Conservation (phyloP, 345 rosid genomes). For the Rhodomyrtus tomentosa region DNA sequence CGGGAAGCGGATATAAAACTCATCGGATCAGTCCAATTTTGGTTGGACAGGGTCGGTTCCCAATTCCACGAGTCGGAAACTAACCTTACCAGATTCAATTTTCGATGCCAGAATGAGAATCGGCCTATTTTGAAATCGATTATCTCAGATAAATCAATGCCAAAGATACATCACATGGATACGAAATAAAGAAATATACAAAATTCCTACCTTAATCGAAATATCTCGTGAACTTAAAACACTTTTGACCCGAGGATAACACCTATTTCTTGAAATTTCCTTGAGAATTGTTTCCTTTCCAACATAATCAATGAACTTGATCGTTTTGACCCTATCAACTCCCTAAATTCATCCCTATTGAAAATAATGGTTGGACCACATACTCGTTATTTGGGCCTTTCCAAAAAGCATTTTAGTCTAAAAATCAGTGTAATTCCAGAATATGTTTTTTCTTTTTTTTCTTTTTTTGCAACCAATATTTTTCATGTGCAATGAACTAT, state of each 20-base stretch:
- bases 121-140: accelerated
- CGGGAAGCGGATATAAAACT: accelerated
- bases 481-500: too few species aligned
- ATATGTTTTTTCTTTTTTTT: too few species aligned
- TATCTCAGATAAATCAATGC: accelerated
- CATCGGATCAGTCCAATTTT: accelerated
- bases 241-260: too few species aligned
- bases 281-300: not conserved
- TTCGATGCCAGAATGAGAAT: accelerated
- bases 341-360: not conserved
- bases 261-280: not conserved
- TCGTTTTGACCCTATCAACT: not conserved
- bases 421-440: not conserved
- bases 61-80: not conserved
- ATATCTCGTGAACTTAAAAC: not conserved
- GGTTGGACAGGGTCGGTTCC: accelerated
- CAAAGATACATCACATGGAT: not conserved
- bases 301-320: not conserved
- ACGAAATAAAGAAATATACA: not conserved
- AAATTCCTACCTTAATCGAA: not conserved
- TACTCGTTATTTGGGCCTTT: not conserved
- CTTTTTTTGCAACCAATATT: too few species aligned
- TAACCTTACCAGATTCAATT: accelerated
- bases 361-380: not conserved
- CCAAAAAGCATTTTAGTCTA: not conserved